These are phyloP conservation scores for Mycena olivaceomarginata DNA, from an alignment of 768 basidiomycete genomes.

Conservation along the genomic window DNA sequence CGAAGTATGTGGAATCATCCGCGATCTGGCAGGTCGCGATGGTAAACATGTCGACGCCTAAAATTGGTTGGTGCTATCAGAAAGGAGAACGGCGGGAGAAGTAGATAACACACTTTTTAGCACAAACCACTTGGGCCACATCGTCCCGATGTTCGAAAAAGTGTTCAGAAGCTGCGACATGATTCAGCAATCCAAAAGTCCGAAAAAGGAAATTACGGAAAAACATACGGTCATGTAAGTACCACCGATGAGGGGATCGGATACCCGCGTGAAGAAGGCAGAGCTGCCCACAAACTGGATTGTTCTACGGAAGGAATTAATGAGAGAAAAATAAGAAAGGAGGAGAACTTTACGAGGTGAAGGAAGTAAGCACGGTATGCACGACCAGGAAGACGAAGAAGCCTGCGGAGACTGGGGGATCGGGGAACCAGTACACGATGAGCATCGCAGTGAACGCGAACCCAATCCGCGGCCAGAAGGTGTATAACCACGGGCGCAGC, in stretches of 20 bases:
- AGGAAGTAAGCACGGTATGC: slow-evolving; percentile 89
- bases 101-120: slow-evolving; percentile 77
- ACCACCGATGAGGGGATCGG: slow-evolving; percentile 98
- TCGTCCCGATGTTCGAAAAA: slow-evolving; percentile 96
- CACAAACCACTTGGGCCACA: slow-evolving; percentile 98
- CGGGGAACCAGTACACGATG: slow-evolving; percentile 91
- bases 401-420: slow-evolving; percentile 77
- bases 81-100: neutral
- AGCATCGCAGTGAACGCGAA: slow-evolving; percentile 85
- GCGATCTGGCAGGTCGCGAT: slow-evolving; percentile 89
- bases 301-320: slow-evolving; percentile 70
- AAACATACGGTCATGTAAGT: slow-evolving; percentile 97
- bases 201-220: neutral
- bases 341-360: slow-evolving; percentile 81
- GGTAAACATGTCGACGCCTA: slow-evolving; percentile 92
- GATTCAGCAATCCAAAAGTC: neutral
- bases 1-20: slow-evolving; percentile 69
- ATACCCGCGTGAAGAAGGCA: slow-evolving; percentile 98
- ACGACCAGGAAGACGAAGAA: slow-evolving; percentile 90
- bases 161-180: slow-evolving; percentile 89
- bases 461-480: slow-evolving; percentile 91
- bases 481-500: slow-evolving; percentile 91
- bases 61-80: neutral
- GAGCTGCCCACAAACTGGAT: slow-evolving; percentile 99
- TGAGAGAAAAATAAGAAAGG: slow-evolving; percentile 14